Percentiles rank a stretch among this genome's conserved stretches.
Evolutionary conservation across 2,329 filamentous ascomycete species (phyloP).

Genomic region (Diaporthe australafricana): DNA sequence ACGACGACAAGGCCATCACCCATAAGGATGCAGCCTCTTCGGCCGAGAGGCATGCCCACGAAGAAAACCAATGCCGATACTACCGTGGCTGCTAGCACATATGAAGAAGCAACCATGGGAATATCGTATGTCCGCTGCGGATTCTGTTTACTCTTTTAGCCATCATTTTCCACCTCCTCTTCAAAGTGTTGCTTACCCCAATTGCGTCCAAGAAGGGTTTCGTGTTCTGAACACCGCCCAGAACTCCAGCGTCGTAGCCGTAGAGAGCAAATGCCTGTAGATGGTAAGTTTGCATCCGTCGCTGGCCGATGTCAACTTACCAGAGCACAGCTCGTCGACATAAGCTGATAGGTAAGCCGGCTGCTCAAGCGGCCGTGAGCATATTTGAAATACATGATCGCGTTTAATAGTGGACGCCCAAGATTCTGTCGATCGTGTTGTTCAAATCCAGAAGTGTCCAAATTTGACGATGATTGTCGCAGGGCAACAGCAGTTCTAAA

Average conservation of each 20-base stretch:
- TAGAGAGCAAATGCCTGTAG: conserved; percentile 4
- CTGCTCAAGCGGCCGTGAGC: neutral
- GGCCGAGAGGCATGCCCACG: conserved; percentile 3
- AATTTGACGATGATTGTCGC: too few species aligned
- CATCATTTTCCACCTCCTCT: accelerated
- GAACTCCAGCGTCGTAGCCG: neutral
- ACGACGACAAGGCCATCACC: neutral
- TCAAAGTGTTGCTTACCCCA: neutral
- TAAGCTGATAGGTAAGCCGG: neutral
- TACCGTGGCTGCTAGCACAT: neutral
- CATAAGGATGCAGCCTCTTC: conserved; percentile 6
- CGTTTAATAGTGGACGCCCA: neutral
- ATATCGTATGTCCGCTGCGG: neutral
- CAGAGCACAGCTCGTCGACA: conserved; percentile 6
- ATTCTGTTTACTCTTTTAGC: neutral
- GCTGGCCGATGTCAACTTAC: neutral
- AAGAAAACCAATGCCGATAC: neutral
- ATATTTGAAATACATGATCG: conserved; percentile 15
- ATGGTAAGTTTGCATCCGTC: neutral
- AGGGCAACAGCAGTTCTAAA: too few species aligned
- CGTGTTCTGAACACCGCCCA: neutral
- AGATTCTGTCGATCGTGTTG: neutral
- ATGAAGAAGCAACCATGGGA: conserved; percentile 1
- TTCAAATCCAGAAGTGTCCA: too few species aligned
- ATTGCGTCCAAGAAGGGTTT: conserved; percentile 7